Base-by-base conservation (phyloP, 352 stramenopile genomes). In the Globisporangium cylindrosporum region DNA sequence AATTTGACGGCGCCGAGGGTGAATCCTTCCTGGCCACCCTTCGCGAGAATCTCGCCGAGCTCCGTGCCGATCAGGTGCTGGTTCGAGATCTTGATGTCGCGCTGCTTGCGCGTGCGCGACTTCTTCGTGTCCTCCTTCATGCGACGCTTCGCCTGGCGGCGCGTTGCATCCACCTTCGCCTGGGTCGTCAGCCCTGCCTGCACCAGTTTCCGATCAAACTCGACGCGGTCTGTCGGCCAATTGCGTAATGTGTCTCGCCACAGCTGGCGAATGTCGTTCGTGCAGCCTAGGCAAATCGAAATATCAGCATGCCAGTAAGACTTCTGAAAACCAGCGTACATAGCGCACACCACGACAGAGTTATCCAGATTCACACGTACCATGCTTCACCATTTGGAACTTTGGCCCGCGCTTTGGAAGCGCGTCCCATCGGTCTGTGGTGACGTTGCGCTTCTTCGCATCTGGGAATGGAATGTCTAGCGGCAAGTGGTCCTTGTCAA, bases 61-160 rank as follows among this genome's bases (percentile, higher is more conserved):
- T 92, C 89, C 27, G 88, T 95, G 71, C 86, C 88, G 65, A 93
- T 92, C 43, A 95, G 78, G 75, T 95, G 88, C 70, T 93, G 84
- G 75, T 95, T 95, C 8, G 86, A 92, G 59, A 95, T 94, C 74
- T 95, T 95, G 68, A 95, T 95, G 66, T 95, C 83, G 49, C 88
- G 86, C 66, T 93, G 86, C 73, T 94, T 94, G 54, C 84, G 81
- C 72, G 83, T 75, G 29, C 86, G 82, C 32, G 85, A 82, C 72
- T 91, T 90, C 70, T 91, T 95, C 68, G 91, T 93, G 66, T 91
- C 84, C 57, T 92, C 84, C 59, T 93, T 91, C 66, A 93, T 75
- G 56, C 87, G 85, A 48, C 86, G 83, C 73, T 93, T 93, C 69
- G 88, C 76, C 64, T 92, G 83, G 32, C 85, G 82, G 49, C 87